phyloP scores from a whole-genome alignment of 2,329 filamentous ascomycete species.

The Ophiocordyceps camponoti-saundersi region DNA sequence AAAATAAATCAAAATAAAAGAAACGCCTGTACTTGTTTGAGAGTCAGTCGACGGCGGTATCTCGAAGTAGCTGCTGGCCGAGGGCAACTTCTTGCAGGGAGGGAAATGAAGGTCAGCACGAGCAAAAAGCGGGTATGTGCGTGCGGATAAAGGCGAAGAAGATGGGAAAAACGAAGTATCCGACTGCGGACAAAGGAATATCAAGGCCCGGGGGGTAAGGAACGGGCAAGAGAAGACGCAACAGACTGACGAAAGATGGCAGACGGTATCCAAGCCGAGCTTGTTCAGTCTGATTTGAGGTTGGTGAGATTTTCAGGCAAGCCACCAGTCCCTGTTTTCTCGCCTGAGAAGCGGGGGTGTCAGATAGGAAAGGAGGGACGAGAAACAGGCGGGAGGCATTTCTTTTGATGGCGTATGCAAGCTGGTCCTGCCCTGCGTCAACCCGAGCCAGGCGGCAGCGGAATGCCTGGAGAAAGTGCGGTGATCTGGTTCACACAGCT shows the following conservation, averaged over 20 bases:
- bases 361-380: conserved; percentile 8
- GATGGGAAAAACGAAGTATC: background rate
- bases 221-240: conserved; percentile 3
- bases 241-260: conserved; percentile 3
- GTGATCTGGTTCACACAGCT: conserved; percentile 1
- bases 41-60: background rate
- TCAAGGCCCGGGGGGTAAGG: background rate
- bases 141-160: background rate
- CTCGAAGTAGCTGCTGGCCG: background rate
- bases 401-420: conserved; percentile 18
- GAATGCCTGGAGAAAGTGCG: conserved; percentile 1
- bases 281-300: conserved; percentile 7
- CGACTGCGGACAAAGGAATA: background rate
- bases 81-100: conserved; percentile 9
- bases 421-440: conserved; percentile 12
- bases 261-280: conserved; percentile 4
- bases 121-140: background rate
- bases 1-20: background rate
- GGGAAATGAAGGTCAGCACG: conserved; percentile 8
- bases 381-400: conserved; percentile 13
- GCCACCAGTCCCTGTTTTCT: background rate
- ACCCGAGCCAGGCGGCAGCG: conserved; percentile 4
- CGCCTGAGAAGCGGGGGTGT: background rate
- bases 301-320: conserved; percentile 6
- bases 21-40: background rate